phyloP scores from a whole-genome alignment of 73 alveolate species.

The Paramecium sonneborni region DNA sequence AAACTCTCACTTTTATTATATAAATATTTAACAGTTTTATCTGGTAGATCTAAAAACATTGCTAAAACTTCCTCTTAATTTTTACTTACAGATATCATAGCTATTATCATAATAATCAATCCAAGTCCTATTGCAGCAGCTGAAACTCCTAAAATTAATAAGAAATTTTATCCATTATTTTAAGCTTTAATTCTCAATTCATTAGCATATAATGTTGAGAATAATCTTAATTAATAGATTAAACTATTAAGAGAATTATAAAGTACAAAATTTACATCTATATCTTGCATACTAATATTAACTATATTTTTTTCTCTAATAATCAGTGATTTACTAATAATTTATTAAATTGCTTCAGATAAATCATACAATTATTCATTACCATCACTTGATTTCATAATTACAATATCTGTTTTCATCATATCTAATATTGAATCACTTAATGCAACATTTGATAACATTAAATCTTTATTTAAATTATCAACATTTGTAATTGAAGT shows the following conservation, averaged over 20 bases:
- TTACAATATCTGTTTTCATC: not conserved
- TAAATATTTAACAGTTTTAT: constrained; percentile 50
- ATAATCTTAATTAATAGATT: not conserved
- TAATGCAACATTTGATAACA: not conserved
- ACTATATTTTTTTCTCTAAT: not conserved
- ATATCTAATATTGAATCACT: not conserved
- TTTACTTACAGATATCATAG: constrained; percentile 34
- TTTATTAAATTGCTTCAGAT: constrained; percentile 1
- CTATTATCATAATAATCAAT: not conserved
- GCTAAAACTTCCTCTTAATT: constrained; percentile 49
- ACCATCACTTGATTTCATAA: not conserved
- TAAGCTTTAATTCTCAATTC: not conserved
- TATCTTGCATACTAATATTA: constrained; percentile 7
- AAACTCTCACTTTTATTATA: constrained; percentile 59
- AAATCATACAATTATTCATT: not conserved
- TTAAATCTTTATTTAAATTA: not conserved
- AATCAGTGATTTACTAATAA: not conserved
- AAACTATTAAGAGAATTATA: not conserved
- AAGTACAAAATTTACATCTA: constrained; percentile 6
- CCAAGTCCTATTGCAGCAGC: constrained; percentile 11
- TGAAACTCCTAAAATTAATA: not conserved
- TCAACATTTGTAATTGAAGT: constrained; percentile 28
- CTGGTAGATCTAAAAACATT: constrained; percentile 58
- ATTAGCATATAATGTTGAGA: not conserved
- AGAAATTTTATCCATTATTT: not conserved